Evolutionary conservation across 139 green algal species (phyloP), one percentile per base, ranked within the genome.

Genomic region (Chlamydomonas incerta): DNA sequence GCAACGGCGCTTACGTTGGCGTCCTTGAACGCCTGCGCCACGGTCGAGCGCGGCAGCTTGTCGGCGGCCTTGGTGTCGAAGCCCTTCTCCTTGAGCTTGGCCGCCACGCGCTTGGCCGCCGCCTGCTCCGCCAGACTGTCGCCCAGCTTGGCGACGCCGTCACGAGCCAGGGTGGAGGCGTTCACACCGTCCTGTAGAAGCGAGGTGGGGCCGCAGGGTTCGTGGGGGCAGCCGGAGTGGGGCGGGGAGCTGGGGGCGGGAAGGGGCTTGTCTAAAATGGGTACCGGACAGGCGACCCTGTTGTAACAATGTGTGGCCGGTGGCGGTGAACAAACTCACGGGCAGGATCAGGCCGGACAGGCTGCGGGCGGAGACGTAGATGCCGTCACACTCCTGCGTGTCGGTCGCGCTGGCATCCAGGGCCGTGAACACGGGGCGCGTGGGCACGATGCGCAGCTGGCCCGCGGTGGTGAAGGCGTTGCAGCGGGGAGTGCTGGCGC

Each of bases 401-500:
- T 31, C 41, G 18, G 28, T 10, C n/a, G 11, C n/a, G n/a, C 24
- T 67, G n/a, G 4, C 26, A 18, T 84, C 77, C 41, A 84, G 21
- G 15, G 62, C 3, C 18, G 41, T 50, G 24, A 67, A 84, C 28
- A 66, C 21, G 41, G 77, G 77, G 17, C 3, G 31, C 17, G 71
- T 14, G 9, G 77, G 63, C 47, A 65, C 41, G 33, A 34, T 52
- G 63, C 50, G 31, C 17, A 84, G 77, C 63, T 14, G 6, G 46
- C 77, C 77, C 18, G 6, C 9, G 23, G 65, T 84, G 63, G 15
- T 84, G 77, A 84, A 84, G 63, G 46, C 77, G 41, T 84, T 84
- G 77, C 77, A 84, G 31, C 41, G 63, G 1, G 77, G 31, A 0
- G 73, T 67, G 3, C 0, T 15, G 17, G 18, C 60, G 62, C 74